Evolutionary conservation across 768 basidiomycete species (phyloP).

Genomic region (Dioszegia hungarica): DNA sequence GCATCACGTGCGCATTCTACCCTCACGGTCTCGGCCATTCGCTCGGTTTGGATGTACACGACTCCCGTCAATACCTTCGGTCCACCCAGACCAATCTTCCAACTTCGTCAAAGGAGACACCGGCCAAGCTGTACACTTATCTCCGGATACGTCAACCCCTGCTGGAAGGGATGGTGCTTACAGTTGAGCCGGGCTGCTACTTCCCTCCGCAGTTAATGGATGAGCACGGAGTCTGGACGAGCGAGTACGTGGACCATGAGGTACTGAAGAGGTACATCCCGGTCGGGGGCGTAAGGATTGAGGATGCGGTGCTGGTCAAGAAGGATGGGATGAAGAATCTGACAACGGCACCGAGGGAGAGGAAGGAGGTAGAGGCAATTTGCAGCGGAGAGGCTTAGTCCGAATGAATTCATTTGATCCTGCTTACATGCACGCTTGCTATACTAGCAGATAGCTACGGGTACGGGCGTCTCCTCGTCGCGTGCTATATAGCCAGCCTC

Average conservation of each 20-base stretch:
- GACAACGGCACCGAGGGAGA: conserved; percentile 76
- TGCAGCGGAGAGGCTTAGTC: conserved; percentile 59
- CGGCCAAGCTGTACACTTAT: conserved; percentile 66
- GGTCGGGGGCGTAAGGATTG: conserved; percentile 89
- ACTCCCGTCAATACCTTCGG: conserved; percentile 72
- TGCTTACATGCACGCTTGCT: not conserved
- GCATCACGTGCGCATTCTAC: conserved; percentile 80
- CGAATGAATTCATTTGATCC: not conserved
- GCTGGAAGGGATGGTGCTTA: conserved; percentile 77
- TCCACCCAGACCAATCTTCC: conserved; percentile 52
- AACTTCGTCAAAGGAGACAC: conserved; percentile 50
- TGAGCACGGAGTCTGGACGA: conserved; percentile 34
- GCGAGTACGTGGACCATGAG: conserved; percentile 62
- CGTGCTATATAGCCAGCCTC: too few relatives aligned
- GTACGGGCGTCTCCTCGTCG: too few relatives aligned
- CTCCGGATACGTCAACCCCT: conserved; percentile 72
- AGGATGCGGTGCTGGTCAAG: conserved; percentile 82
- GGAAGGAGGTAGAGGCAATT: conserved; percentile 73
- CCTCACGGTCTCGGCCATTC: conserved; percentile 83
- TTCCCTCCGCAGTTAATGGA: conserved; percentile 67
- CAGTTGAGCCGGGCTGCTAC: conserved; percentile 81
- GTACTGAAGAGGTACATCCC: conserved; percentile 66
- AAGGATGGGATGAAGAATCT: conserved; percentile 71
- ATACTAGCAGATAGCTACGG: too few relatives aligned
- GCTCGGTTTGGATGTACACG: conserved; percentile 90